These are phyloP conservation scores for Clathrospora elynae DNA, from an alignment of 2,329 filamentous ascomycete species.

Conservation along the genomic window DNA sequence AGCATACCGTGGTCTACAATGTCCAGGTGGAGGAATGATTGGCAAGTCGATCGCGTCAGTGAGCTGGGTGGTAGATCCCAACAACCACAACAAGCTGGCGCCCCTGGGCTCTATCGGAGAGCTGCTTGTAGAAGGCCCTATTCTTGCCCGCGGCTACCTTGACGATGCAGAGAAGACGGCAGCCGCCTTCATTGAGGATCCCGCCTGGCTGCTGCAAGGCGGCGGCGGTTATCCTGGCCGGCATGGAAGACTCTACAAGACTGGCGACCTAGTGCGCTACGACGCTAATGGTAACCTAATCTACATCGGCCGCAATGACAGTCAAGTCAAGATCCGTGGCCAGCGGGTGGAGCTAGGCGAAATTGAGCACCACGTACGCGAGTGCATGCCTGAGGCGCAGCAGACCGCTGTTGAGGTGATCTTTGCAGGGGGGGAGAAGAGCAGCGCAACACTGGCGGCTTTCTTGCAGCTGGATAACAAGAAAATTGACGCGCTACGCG, in stretches of 20 bases:
- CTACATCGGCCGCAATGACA: slow-evolving; percentile 25
- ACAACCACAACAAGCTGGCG: slow-evolving; percentile 22
- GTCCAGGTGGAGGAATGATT: slow-evolving; percentile 5
- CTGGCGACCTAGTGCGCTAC: slow-evolving; percentile 28
- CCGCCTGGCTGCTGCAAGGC: not conserved
- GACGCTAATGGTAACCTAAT: slow-evolving; percentile 19
- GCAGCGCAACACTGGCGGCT: not conserved
- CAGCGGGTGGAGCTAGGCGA: slow-evolving; percentile 34
- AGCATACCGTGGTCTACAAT: not conserved
- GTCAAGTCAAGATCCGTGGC: slow-evolving; percentile 32
- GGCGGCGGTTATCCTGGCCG: not conserved
- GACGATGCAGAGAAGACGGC: slow-evolving; percentile 23
- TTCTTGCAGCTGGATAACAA: not conserved
- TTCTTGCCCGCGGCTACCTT: slow-evolving; percentile 30
- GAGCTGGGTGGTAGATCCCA: slow-evolving; percentile 32
- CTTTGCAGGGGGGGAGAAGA: not conserved
- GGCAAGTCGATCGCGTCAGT: slow-evolving; percentile 15
- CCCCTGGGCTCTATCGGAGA: slow-evolving; percentile 30
- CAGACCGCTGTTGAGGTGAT: not conserved
- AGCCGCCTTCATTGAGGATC: slow-evolving; percentile 17
- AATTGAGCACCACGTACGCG: slow-evolving; percentile 17
- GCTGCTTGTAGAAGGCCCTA: slow-evolving; percentile 31
- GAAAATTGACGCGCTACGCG: not conserved
- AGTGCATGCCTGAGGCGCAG: not conserved
- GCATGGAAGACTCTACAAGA: slow-evolving; percentile 35